Evolutionary conservation across 352 stramenopile genomes (phyloP).

Genomic region (Phytophthora ramorum): DNA sequence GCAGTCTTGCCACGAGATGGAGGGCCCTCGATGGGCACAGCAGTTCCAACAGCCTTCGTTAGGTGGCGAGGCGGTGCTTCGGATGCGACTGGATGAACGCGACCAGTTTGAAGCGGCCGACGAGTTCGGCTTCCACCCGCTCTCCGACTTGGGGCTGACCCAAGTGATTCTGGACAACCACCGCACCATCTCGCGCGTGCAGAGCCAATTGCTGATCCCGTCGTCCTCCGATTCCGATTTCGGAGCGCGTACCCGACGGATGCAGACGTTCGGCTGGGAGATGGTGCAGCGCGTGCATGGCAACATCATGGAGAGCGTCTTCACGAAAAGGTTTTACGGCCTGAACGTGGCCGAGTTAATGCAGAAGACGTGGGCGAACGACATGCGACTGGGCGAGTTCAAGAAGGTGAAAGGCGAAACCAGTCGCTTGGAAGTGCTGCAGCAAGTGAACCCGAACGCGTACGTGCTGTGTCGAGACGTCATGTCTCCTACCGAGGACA

Average conservation of each 20-base stretch:
- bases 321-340: constrained; percentile 42
- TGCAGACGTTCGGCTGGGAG: constrained; percentile 46
- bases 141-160: constrained; percentile 39
- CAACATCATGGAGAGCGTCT: constrained; percentile 47
- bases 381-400: constrained; percentile 45
- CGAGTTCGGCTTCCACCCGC: constrained; percentile 41
- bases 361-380: constrained; percentile 53
- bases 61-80: constrained; percentile 9
- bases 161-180: constrained; percentile 42
- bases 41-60: constrained; percentile 29
- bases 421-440: constrained; percentile 42
- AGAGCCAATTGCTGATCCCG: constrained; percentile 25
- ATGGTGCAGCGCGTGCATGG: constrained; percentile 40
- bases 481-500: constrained; percentile 36
- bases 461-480: constrained; percentile 49
- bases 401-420: constrained; percentile 53
- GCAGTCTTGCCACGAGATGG: constrained; percentile 22
- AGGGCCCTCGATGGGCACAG: constrained; percentile 24
- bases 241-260: constrained; percentile 17
- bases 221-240: constrained; percentile 27
- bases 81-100: constrained; percentile 27
- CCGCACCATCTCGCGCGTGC: constrained; percentile 31
- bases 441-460: constrained; percentile 41
- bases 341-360: constrained; percentile 39
- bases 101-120: constrained; percentile 32